Conservation (phyloP, 78 protist species). For the Dictyostelium purpureum region DNA sequence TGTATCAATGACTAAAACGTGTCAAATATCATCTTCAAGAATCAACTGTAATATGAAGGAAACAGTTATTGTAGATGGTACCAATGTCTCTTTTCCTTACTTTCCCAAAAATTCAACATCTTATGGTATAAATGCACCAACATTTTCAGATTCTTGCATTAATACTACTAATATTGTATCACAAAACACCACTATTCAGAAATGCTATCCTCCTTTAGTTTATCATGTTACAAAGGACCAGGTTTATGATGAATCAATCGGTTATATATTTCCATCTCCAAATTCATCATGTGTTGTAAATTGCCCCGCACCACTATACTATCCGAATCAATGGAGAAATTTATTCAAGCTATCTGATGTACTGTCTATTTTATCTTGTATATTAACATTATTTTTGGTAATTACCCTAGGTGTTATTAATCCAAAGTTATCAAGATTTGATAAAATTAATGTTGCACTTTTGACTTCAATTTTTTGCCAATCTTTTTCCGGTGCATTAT, state of each 20-base stretch:
- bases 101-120: background rate
- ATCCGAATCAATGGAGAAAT: background rate
- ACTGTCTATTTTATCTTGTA: background rate
- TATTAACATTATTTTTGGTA: slow-evolving; percentile 4
- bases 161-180: background rate
- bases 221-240: background rate
- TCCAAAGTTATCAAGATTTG: slow-evolving; percentile 8
- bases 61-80: no score
- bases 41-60: background rate
- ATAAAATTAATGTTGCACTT: background rate
- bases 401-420: slow-evolving; percentile 20
- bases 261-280: background rate
- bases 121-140: background rate
- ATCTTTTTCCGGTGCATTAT: slow-evolving; percentile 29
- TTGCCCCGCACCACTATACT: slow-evolving; percentile 10
- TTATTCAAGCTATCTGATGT: background rate
- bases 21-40: background rate
- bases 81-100: background rate
- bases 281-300: background rate
- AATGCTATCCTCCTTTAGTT: background rate
- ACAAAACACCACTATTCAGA: background rate
- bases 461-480: background rate
- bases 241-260: background rate
- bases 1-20: background rate
- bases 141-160: background rate